Conservation (phyloP, 2,329 filamentous ascomycete genomes). For the Hymenoscyphus scutula region DNA sequence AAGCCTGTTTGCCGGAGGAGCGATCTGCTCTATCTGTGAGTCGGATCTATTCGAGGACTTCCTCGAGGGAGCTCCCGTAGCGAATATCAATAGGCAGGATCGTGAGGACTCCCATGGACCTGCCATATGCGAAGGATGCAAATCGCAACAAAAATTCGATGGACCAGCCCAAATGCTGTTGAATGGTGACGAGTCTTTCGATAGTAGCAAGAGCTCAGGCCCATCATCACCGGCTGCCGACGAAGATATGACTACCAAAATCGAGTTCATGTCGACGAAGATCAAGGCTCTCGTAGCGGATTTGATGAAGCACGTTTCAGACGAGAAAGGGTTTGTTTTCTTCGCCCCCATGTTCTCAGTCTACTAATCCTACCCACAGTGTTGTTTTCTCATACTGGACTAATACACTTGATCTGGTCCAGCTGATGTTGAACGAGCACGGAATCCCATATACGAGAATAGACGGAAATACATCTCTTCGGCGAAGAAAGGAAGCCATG, state of each 20-base stretch:
- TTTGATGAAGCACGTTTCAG: not conserved
- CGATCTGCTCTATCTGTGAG: not conserved
- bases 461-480: constrained; percentile 4
- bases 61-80: not conserved
- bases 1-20: not conserved
- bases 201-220: not conserved
- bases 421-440: not conserved
- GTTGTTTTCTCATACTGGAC: constrained; percentile 11
- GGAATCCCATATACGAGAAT: constrained; percentile 4
- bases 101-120: not conserved
- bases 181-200: not conserved
- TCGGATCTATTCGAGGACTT: not conserved
- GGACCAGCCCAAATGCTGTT: not conserved
- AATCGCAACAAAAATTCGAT: not conserved
- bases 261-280: not conserved
- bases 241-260: not conserved
- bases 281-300: constrained; percentile 7
- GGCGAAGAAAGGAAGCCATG: not conserved
- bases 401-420: constrained; percentile 6
- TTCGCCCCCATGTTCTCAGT: not conserved
- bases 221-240: not conserved
- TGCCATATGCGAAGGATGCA: not conserved
- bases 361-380: not conserved
- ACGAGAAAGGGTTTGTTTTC: constrained; percentile 2
- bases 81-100: not conserved